Conservation (phyloP, 331 rosid species). For the Malus hybrid region DNA sequence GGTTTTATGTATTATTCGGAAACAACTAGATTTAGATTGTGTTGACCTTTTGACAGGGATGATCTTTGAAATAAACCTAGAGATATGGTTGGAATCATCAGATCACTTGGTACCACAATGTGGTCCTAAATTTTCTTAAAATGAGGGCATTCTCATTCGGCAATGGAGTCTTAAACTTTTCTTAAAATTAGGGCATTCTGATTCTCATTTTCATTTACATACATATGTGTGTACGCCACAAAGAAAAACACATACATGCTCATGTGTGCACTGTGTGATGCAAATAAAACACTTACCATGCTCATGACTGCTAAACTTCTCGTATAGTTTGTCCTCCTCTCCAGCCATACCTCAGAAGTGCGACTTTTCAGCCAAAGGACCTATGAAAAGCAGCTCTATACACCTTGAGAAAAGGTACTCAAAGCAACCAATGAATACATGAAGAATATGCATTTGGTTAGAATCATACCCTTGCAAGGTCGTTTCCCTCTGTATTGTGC, state of each 20-base stretch:
- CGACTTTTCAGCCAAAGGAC: constrained; percentile 99
- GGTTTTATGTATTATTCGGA: not conserved
- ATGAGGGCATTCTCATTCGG: not conserved
- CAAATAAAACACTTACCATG: constrained; percentile 52
- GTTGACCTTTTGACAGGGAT: not conserved
- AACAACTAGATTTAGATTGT: not conserved
- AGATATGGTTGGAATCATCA: not conserved
- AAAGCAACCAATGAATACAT: constrained; percentile 5
- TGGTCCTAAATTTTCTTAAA: not conserved
- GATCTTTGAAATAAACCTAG: not conserved
- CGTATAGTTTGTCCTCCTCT: constrained; percentile 96
- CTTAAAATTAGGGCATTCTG: not conserved
- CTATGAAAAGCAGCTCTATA: constrained; percentile 32
- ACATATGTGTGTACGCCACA: not conserved
- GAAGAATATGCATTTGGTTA: constrained; percentile 8
- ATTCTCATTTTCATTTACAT: not conserved
- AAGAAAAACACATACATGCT: not conserved
- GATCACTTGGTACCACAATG: not conserved
- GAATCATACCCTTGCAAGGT: constrained; percentile 61
- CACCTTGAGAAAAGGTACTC: constrained; percentile 17
- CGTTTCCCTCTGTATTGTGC: constrained; percentile 89
- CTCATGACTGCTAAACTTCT: constrained; percentile 99
- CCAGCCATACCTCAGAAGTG: constrained; percentile 95
- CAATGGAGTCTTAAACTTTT: not conserved
- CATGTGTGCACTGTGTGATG: not conserved